Percentiles rank a stretch among this genome's conserved stretches.
phyloP scores from a whole-genome alignment of 2,329 filamentous ascomycete species.

The Phaeomoniella chlamydospora region DNA sequence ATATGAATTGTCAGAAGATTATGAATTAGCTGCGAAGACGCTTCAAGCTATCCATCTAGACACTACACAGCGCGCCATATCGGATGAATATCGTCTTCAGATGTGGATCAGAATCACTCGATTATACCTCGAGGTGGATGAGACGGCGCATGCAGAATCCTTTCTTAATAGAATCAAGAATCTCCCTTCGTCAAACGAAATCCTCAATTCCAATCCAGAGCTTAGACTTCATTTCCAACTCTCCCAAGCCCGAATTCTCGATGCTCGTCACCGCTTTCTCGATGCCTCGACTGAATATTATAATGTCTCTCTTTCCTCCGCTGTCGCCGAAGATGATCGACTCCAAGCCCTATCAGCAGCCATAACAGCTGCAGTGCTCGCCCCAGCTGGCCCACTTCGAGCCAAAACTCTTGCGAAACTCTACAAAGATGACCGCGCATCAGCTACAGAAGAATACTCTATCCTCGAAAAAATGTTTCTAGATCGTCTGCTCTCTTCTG shows the following conservation, averaged over 20 bases:
- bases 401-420: conserved; percentile 67
- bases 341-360: conserved; percentile 73
- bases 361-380: conserved; percentile 83
- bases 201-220: conserved; percentile 48
- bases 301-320: conserved; percentile 61
- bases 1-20: conserved; percentile 73
- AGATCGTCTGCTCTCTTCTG: conserved; percentile 63
- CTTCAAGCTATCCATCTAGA: conserved; percentile 81
- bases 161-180: conserved; percentile 95
- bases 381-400: conserved; percentile 75
- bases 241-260: conserved; percentile 82
- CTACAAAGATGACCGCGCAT: conserved; percentile 83
- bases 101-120: conserved; percentile 92
- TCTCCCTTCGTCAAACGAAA: conserved; percentile 54
- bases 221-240: conserved; percentile 76
- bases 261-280: conserved; percentile 79
- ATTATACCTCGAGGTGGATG: conserved; percentile 86
- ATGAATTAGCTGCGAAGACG: conserved; percentile 58
- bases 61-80: conserved; percentile 70
- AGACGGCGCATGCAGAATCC: conserved; percentile 68
- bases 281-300: conserved; percentile 81
- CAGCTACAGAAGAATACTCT: conserved; percentile 60
- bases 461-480: conserved; percentile 98
- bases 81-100: conserved; percentile 65
- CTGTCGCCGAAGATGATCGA: conserved; percentile 76